Evolutionary conservation across 495 filamentous ascomycete genomes (phyloP).

Genomic region (Neurospora sublineolata): DNA sequence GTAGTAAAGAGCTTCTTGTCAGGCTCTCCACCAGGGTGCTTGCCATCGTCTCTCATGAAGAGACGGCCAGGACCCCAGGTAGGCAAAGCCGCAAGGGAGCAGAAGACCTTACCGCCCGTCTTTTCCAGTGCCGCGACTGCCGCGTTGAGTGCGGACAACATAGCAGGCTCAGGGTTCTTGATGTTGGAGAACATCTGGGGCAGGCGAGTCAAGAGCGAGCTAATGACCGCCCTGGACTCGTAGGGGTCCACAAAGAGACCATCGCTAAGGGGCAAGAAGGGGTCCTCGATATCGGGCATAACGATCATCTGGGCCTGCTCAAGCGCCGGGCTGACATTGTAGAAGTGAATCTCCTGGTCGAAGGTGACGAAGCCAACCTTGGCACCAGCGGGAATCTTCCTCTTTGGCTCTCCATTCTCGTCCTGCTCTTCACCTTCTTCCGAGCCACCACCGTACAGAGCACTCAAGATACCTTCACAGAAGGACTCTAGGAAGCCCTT

Average conservation of each 20-base stretch:
- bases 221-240: slow-evolving; percentile 81
- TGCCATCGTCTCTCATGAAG: slow-evolving; percentile 75
- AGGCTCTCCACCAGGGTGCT: slow-evolving; percentile 73
- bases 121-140: slow-evolving; percentile 67
- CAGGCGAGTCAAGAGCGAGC: slow-evolving; percentile 64
- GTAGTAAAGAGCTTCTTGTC: slow-evolving; percentile 89
- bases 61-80: slow-evolving; percentile 83
- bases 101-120: slow-evolving; percentile 89
- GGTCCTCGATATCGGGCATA: slow-evolving; percentile 95
- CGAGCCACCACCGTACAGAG: slow-evolving; percentile 66
- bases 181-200: slow-evolving; percentile 75
- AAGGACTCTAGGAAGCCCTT: slow-evolving; percentile 84
- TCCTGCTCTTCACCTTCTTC: slow-evolving; percentile 38
- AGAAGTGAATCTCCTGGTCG: slow-evolving; percentile 93
- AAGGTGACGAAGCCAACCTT: slow-evolving; percentile 94
- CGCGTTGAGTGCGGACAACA: slow-evolving; percentile 73
- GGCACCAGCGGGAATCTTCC: slow-evolving; percentile 61
- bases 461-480: slow-evolving; percentile 74
- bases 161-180: slow-evolving; percentile 78
- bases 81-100: slow-evolving; percentile 69
- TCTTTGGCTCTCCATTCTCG: slow-evolving; percentile 43
- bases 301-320: slow-evolving; percentile 96
- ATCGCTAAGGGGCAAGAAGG: slow-evolving; percentile 85
- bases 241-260: slow-evolving; percentile 94
- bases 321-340: slow-evolving; percentile 72